These are phyloP conservation scores for Starmerella potacharoeniae DNA, from an alignment of 805 yeast species.

Conservation along the genomic window DNA sequence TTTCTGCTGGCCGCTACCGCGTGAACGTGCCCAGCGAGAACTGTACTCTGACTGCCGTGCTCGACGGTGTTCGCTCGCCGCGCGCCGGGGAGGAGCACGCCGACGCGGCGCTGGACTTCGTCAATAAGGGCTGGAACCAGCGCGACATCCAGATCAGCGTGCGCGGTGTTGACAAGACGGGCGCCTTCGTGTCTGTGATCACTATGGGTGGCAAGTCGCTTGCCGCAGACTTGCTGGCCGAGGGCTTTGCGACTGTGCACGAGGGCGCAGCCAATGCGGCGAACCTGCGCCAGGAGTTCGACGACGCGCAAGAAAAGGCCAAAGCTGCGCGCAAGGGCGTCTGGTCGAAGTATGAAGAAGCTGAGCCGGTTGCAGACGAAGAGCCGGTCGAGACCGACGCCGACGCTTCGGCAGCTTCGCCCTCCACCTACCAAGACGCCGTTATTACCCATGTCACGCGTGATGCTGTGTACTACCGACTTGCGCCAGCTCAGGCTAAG, in stretches of 20 bases:
- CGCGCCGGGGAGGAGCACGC: constrained; percentile 30
- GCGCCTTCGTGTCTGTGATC: constrained; percentile 68
- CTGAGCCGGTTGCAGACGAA: constrained; percentile 30
- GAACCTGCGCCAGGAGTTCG: constrained; percentile 42
- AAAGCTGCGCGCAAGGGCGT: constrained; percentile 44
- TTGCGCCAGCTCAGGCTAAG: constrained; percentile 14
- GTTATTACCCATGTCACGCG: constrained; percentile 26
- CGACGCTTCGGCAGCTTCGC: constrained; percentile 2
- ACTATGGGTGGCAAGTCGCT: constrained; percentile 32
- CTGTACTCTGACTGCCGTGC: constrained; percentile 51
- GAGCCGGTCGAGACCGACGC: constrained; percentile 18
- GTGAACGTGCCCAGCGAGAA: constrained; percentile 62
- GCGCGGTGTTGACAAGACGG: constrained; percentile 60
- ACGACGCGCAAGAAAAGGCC: constrained; percentile 55
- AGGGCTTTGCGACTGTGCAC: constrained; percentile 57
- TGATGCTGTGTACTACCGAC: constrained; percentile 19
- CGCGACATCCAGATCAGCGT: constrained; percentile 63
- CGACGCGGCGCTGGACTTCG: constrained; percentile 42
- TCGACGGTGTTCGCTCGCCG: constrained; percentile 57
- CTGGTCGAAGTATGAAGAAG: constrained; percentile 44
- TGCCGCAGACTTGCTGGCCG: constrained; percentile 44
- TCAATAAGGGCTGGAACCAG: constrained; percentile 49
- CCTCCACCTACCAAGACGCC: constrained; percentile 27
- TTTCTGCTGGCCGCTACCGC: constrained; percentile 56
- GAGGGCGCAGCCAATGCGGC: constrained; percentile 52